These are phyloP conservation scores for Talaromyces thailandensis DNA, from an alignment of 495 filamentous ascomycete genomes.

Conservation along the genomic window DNA sequence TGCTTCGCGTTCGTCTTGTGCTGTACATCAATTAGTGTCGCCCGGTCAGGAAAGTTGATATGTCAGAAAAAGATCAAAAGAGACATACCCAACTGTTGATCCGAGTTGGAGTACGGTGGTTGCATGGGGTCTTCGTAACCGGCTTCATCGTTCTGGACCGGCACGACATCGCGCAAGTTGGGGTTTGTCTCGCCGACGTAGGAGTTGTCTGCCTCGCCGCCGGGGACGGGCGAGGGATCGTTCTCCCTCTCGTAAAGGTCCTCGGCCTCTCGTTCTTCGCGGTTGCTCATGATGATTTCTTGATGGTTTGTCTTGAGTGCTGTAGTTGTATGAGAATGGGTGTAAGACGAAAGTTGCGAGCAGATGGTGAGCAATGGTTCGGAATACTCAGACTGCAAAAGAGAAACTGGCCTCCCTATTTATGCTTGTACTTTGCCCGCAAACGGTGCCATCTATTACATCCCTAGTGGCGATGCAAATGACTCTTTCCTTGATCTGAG, in stretches of 20 bases:
- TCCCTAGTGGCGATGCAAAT: neutral
- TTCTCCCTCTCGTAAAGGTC: slow-evolving; percentile 20
- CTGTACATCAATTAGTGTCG: slow-evolving; percentile 1
- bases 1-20: slow-evolving; percentile 15
- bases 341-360: neutral
- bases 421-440: neutral
- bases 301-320: too few species aligned
- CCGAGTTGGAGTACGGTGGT: slow-evolving; percentile 15
- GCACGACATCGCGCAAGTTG: neutral
- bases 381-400: neutral
- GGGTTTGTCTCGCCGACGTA: slow-evolving; percentile 13
- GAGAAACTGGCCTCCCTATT: slow-evolving; percentile 1
- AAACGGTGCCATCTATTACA: neutral
- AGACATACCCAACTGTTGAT: slow-evolving; percentile 16
- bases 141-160: slow-evolving; percentile 9
- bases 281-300: slow-evolving; percentile 16
- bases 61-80: too few species aligned
- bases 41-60: neutral
- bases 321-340: neutral
- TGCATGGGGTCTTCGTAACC: slow-evolving; percentile 17
- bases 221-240: slow-evolving; percentile 15
- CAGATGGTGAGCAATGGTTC: neutral
- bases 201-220: slow-evolving; percentile 11
- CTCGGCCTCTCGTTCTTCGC: slow-evolving; percentile 19
- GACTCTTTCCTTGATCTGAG: neutral